Conservation (phyloP, 345 rosid genomes). For the Durio zibethinus region DNA sequence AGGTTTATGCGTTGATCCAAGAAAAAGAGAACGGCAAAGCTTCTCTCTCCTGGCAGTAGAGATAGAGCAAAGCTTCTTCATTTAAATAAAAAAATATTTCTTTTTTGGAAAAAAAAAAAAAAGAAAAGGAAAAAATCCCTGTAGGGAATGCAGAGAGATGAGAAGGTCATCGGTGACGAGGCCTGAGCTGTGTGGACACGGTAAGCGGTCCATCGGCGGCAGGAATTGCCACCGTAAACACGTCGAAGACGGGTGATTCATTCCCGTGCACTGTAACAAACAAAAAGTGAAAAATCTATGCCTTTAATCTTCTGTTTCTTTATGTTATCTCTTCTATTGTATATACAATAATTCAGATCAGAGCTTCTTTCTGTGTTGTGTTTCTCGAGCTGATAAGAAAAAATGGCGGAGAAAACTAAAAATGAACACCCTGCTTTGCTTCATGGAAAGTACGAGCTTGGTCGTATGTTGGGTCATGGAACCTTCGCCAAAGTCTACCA, state of each 20-base stretch:
- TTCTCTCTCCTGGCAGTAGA: neutral
- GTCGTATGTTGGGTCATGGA: constrained; percentile 79
- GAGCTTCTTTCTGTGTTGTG: neutral
- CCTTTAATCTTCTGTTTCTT: neutral
- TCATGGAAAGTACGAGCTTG: constrained; percentile 84
- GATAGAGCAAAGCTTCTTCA: neutral
- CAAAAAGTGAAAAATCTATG: neutral
- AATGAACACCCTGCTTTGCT: constrained; percentile 38
- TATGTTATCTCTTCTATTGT: neutral
- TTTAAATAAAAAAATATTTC: neutral
- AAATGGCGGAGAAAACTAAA: constrained; percentile 23
- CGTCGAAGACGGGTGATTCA: constrained; percentile 94
- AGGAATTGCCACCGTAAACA: constrained; percentile 89
- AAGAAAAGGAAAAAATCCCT: neutral
- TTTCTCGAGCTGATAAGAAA: neutral
- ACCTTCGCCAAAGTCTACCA: constrained; percentile 89
- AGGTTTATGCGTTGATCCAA: neutral
- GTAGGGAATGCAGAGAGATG: constrained; percentile 86
- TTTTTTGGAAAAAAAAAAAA: neutral
- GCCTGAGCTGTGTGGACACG: constrained; percentile 49
- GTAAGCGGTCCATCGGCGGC: constrained; percentile 61
- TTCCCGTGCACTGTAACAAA: neutral
- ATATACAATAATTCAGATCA: neutral
- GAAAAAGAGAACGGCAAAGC: neutral
- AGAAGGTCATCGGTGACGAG: constrained; percentile 32